A percentile compares a stretch with the other conserved stretches of the same genome.
phyloP scores from a whole-genome alignment of 192 early-diverging fungal species.

The Coemansia reversa region DNA sequence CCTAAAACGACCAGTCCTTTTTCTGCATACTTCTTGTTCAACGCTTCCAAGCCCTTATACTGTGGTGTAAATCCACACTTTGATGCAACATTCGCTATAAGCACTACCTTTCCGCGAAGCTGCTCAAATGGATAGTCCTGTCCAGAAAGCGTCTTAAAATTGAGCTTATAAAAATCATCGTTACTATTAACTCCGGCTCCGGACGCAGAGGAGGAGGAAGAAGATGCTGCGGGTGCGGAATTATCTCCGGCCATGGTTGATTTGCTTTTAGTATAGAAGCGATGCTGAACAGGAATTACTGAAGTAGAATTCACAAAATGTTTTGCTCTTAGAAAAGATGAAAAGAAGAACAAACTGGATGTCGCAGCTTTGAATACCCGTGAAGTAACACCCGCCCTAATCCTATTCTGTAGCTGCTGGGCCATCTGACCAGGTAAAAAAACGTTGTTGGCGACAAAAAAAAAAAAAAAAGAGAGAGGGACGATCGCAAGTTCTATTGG shows the following conservation, averaged over 20 bases:
- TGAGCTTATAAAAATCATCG: constrained; percentile 58
- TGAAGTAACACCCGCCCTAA: no score
- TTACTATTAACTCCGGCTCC: constrained; percentile 21
- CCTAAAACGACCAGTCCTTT: constrained; percentile 81
- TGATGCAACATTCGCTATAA: constrained; percentile 90
- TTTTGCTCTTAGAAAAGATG: no score
- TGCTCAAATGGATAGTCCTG: constrained; percentile 57
- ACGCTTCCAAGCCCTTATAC: constrained; percentile 67
- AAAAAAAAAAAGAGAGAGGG: neutral
- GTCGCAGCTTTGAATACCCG: no score
- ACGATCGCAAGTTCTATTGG: neutral
- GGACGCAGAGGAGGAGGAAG: constrained; percentile 22
- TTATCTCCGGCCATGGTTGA: constrained; percentile 2
- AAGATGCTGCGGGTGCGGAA: constrained; percentile 14
- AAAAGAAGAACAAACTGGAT: no score
- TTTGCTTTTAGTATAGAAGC: neutral
- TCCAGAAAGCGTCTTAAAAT: constrained; percentile 53
- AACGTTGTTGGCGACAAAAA: no score
- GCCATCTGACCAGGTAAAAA: no score
- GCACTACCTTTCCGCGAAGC: constrained; percentile 70
- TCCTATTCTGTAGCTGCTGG: no score
- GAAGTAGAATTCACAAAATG: neutral
- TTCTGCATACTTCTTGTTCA: constrained; percentile 66
- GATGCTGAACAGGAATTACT: constrained; percentile 3
- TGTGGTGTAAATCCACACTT: constrained; percentile 87